These are phyloP conservation scores for Tuber melanosporum DNA, from an alignment of 495 filamentous ascomycete species.

Conservation along the genomic window DNA sequence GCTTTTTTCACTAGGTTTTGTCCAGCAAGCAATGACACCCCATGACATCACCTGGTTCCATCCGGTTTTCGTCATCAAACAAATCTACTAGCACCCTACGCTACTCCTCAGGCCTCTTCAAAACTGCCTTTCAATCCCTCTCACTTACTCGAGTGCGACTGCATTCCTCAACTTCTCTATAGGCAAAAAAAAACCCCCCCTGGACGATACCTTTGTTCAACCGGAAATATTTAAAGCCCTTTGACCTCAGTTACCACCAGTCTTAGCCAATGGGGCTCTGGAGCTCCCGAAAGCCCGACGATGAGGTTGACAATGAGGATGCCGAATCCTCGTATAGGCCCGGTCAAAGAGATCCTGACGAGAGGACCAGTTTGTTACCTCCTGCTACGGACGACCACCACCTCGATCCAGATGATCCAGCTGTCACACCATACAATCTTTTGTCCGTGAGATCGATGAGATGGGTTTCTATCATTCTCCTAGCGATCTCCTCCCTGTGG, in stretches of 20 bases:
- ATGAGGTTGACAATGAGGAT: conserved; percentile 40
- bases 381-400: conserved; percentile 50
- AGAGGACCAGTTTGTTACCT: conserved; percentile 68
- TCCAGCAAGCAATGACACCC: neutral
- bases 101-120: neutral
- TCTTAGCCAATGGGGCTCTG: conserved; percentile 44
- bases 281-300: conserved; percentile 49
- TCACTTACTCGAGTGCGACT: neutral
- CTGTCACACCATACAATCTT: conserved; percentile 93
- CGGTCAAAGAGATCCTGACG: conserved; percentile 50
- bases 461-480: conserved; percentile 64
- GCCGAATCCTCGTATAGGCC: conserved; percentile 20
- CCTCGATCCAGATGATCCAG: conserved; percentile 88
- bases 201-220: neutral
- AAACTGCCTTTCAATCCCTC: neutral
- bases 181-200: neutral
- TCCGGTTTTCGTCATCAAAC: neutral
- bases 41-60: neutral
- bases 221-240: neutral
- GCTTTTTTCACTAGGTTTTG: neutral
- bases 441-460: conserved; percentile 76
- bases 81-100: neutral
- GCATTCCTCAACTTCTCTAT: neutral
- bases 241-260: neutral
- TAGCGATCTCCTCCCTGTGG: conserved; percentile 73